Conservation (phyloP, 345 rosid species). For the Citrus glauca region DNA sequence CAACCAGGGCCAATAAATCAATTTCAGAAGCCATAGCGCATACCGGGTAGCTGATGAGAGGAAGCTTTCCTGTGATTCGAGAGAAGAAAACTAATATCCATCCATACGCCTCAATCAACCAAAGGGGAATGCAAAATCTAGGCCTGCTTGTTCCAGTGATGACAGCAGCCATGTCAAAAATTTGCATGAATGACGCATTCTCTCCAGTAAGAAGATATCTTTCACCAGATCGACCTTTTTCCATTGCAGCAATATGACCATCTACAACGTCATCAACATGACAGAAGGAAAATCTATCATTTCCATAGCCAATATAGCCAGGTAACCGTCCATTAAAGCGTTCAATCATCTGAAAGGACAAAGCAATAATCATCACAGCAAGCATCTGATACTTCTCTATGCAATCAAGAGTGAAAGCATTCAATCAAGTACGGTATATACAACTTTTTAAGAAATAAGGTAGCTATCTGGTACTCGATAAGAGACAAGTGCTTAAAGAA, state of each 20-base stretch:
- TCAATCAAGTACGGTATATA: background rate
- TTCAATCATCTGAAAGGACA: slow-evolving; percentile 59
- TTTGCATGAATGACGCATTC: slow-evolving; percentile 64
- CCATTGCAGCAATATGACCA: slow-evolving; percentile 76
- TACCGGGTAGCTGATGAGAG: slow-evolving; percentile 87
- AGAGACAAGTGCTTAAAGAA: background rate
- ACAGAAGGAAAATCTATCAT: slow-evolving; percentile 67
- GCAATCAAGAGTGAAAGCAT: background rate
- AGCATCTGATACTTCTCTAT: background rate
- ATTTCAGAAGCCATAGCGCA: slow-evolving; percentile 12
- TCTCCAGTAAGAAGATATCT: slow-evolving; percentile 89
- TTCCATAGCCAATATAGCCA: slow-evolving; percentile 75
- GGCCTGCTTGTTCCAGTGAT: slow-evolving; percentile 62
- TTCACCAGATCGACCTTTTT: slow-evolving; percentile 64
- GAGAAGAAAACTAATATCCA: slow-evolving; percentile 63
- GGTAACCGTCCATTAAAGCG: slow-evolving; percentile 81
- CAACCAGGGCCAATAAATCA: background rate
- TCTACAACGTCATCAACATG: slow-evolving; percentile 83
- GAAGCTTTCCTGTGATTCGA: slow-evolving; percentile 79
- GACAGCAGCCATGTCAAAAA: slow-evolving; percentile 75
- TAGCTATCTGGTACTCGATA: background rate
- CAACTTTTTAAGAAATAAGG: background rate
- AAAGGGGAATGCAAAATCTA: slow-evolving; percentile 57
- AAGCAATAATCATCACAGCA: background rate
- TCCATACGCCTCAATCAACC: slow-evolving; percentile 58